phyloP scores from a whole-genome alignment of 73 alveolate species.

The Tetrahymena thermophila region DNA sequence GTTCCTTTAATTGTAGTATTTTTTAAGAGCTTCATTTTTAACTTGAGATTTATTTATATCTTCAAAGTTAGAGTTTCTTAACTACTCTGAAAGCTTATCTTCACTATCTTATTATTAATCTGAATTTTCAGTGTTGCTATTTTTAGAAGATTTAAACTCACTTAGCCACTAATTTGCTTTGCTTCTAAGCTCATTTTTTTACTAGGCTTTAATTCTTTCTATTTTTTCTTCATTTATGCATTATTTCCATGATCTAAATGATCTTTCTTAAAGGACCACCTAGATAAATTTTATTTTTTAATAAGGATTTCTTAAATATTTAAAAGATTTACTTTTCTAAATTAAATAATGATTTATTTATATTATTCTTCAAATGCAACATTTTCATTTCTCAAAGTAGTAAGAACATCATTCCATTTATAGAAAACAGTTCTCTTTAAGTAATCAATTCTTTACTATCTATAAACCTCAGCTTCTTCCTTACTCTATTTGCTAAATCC shows the following conservation, averaged over 20 bases:
- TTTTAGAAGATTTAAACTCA: background rate
- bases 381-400: background rate
- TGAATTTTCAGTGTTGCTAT: background rate
- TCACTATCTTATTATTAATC: background rate
- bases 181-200: background rate
- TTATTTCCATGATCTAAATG: background rate
- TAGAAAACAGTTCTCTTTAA: background rate
- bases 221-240: background rate
- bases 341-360: background rate
- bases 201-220: background rate
- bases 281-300: background rate
- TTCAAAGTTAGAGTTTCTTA: background rate
- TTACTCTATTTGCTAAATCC: background rate
- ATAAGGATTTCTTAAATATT: no score
- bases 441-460: background rate
- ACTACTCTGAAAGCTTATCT: background rate
- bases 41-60: background rate
- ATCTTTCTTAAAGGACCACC: background rate
- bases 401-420: background rate
- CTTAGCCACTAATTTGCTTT: background rate
- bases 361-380: background rate
- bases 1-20: background rate
- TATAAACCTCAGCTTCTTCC: background rate
- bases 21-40: background rate
- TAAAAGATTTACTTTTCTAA: background rate